Base-by-base conservation (phyloP, 148 eudicot species). In the Chenopodium berlandieri region DNA sequence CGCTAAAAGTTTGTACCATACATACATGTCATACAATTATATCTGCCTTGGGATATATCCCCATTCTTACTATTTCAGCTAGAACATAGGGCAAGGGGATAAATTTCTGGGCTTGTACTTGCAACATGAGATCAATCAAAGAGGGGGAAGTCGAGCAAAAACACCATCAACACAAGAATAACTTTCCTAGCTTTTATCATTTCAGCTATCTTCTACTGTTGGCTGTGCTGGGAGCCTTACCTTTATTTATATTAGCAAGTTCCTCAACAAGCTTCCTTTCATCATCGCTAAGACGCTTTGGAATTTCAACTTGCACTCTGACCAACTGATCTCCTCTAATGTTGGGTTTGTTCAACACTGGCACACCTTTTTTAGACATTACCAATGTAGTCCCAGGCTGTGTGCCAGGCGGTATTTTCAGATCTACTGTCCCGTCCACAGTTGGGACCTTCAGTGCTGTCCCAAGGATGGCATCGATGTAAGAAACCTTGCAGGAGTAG, bases 331-430 rank as follows among this genome's bases (percentile, higher is more conserved):
- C 97, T 1, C 99, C 97, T 84, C 97, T 91, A 83, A 86, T 87
- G 70, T 86, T 95, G 40, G 89, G 89, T 77, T 84, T 93, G 86
- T 92, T 94, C 50, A 94, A 75, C 78, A 83, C 48, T 0, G 99
- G 99, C 32, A 96, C 98, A 34, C 99, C 99, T 77, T 92, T 96
- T 88, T 94, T 94, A 4, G 92, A 94, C 99, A 96, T 91, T 48
- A 96, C 98, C 44, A 96, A 80, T 0, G 98, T 94, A 4, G 98
- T 92, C 72, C 93, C 95, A 0, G 99, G 99, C 75, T 96, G 99
- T 11, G 98, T 94, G 4, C 99, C 99, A 0, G 99, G 30, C 2
- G 99, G 98, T 50, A 96, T 92, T 82, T 90, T 94, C 81, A 94
- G 85, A 80, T 96, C 99, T 10, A 96, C 98, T 75, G 78, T 86